A percentile compares a stretch with the other conserved stretches of the same genome.
phyloP scores from a whole-genome alignment of 1,139 yeast genomes.

The Debaryomycetaceae sp. region DNA sequence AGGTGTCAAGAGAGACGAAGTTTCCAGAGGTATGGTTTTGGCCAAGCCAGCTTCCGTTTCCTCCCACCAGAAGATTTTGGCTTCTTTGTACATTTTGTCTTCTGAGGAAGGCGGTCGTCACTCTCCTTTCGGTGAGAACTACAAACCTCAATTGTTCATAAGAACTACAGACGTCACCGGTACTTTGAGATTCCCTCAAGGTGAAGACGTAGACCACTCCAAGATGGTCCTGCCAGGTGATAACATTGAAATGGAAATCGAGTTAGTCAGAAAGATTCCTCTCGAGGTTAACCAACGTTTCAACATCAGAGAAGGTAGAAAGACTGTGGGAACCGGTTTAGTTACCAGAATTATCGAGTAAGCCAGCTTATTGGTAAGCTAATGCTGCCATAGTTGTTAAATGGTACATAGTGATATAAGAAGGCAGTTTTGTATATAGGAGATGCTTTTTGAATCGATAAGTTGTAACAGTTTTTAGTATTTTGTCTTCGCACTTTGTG shows the following conservation, averaged over 20 bases:
- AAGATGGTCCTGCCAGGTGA: slow-evolving; percentile 98
- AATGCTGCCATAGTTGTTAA: background rate
- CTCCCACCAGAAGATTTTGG: slow-evolving; percentile 91
- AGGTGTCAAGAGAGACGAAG: slow-evolving; percentile 97
- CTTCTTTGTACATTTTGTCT: slow-evolving; percentile 87
- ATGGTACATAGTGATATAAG: background rate
- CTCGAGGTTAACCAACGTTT: slow-evolving; percentile 96
- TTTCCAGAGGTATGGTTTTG: slow-evolving; percentile 96
- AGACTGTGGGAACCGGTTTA: slow-evolving; percentile 98
- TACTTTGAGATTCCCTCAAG: slow-evolving; percentile 86
- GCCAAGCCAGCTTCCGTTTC: slow-evolving; percentile 90
- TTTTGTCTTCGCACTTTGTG: background rate
- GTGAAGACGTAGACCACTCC: slow-evolving; percentile 75
- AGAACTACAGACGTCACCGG: slow-evolving; percentile 97
- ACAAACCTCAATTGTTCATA: slow-evolving; percentile 96
- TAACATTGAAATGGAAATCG: slow-evolving; percentile 94
- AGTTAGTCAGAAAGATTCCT: slow-evolving; percentile 88
- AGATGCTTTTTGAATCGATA: background rate
- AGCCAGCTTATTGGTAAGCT: slow-evolving; percentile 4
- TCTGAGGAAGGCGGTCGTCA: slow-evolving; percentile 99
- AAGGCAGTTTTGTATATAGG: background rate
- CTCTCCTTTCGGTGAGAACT: slow-evolving; percentile 94
- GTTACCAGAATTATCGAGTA: slow-evolving; percentile 89
- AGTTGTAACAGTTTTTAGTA: background rate
- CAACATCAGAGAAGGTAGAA: slow-evolving; percentile 99